A percentile compares a stretch with the other conserved stretches of the same genome.
Conservation (phyloP, 225 moss, liverwort and hornwort genomes). For the Climacium dendroides region DNA sequence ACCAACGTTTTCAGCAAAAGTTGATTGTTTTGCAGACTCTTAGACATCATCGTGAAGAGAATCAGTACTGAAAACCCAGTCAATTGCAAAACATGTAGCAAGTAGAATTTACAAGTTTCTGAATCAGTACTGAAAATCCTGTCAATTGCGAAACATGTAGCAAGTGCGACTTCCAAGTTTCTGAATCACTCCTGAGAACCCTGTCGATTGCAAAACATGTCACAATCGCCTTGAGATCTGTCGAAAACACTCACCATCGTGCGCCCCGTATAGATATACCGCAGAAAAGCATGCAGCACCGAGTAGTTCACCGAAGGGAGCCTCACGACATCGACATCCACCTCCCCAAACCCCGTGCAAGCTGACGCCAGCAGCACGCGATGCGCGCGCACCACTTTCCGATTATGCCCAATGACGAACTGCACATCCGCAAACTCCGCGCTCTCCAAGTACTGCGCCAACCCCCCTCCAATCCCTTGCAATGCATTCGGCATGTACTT, state of each 20-base stretch:
- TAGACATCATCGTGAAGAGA: background rate
- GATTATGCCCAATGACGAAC: slow-evolving; percentile 39
- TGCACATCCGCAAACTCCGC: slow-evolving; percentile 64
- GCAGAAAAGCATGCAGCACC: slow-evolving; percentile 52
- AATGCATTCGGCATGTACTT: slow-evolving; percentile 13
- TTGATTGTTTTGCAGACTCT: background rate
- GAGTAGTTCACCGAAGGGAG: slow-evolving; percentile 49
- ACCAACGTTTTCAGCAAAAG: background rate
- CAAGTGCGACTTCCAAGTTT: background rate
- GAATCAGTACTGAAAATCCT: background rate
- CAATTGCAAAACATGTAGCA: background rate
- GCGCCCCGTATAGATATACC: slow-evolving; percentile 74
- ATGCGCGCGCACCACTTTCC: slow-evolving; percentile 59
- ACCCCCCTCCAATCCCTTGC: slow-evolving; percentile 30
- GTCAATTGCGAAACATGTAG: background rate
- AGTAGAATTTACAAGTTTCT: no score
- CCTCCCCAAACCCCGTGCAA: slow-evolving; percentile 29
- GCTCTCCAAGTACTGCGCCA: slow-evolving; percentile 57
- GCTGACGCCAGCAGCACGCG: slow-evolving; percentile 58
- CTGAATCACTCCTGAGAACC: background rate
- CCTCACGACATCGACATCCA: slow-evolving; percentile 27
- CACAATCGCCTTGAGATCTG: background rate
- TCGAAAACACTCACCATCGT: slow-evolving; percentile 33
- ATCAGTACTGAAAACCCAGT: background rate
- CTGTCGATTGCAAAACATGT: background rate